Percentiles rank a stretch among this genome's conserved stretches.
Evolutionary conservation across 1,284 basidiomycete species (phyloP).

Genomic region (Pseudozyma hubeiensis): DNA sequence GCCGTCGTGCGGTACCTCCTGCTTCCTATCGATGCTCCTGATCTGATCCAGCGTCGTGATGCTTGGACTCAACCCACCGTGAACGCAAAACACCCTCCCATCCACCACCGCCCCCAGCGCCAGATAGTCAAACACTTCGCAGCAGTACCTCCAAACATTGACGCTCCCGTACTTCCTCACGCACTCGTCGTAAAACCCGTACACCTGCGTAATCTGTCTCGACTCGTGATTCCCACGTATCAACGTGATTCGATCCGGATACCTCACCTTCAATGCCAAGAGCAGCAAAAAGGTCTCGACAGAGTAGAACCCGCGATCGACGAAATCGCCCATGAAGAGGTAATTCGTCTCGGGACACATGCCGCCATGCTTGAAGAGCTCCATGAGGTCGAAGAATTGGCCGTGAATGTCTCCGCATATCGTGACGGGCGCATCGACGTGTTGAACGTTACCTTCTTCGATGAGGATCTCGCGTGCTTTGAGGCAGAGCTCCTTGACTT

Average conservation of each 20-base stretch:
- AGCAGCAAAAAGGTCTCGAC: conserved; percentile 97
- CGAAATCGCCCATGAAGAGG: conserved; percentile 84
- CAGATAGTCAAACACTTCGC: conserved; percentile 97
- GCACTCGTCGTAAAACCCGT: conserved; percentile 99
- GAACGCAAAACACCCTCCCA: conserved; percentile 89
- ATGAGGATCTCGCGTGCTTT: conserved; percentile 93
- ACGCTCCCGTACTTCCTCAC: conserved; percentile 93
- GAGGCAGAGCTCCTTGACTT: conserved; percentile 76
- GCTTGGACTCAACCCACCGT: conserved; percentile 83
- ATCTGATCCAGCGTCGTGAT: conserved; percentile 73
- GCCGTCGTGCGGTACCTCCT: conserved; percentile 99
- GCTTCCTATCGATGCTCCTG: conserved; percentile 91
- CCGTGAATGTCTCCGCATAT: conserved; percentile 99
- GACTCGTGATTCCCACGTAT: conserved; percentile 99
- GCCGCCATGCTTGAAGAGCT: conserved; percentile 94
- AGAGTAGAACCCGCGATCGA: conserved; percentile 87
- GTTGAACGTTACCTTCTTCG: conserved; percentile 96
- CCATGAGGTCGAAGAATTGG: conserved; percentile 97
- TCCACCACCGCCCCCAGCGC: conserved; percentile 94
- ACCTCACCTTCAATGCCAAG: conserved; percentile 94
- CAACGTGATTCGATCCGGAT: conserved; percentile 95
- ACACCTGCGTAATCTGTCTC: conserved; percentile 93
- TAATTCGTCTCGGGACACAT: conserved; percentile 96
- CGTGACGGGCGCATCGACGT: conserved; percentile 94
- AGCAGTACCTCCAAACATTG: conserved; percentile 98